Evolutionary conservation across 1,139 yeast species (phyloP).

Genomic region (Kodamaea ohmeri): DNA sequence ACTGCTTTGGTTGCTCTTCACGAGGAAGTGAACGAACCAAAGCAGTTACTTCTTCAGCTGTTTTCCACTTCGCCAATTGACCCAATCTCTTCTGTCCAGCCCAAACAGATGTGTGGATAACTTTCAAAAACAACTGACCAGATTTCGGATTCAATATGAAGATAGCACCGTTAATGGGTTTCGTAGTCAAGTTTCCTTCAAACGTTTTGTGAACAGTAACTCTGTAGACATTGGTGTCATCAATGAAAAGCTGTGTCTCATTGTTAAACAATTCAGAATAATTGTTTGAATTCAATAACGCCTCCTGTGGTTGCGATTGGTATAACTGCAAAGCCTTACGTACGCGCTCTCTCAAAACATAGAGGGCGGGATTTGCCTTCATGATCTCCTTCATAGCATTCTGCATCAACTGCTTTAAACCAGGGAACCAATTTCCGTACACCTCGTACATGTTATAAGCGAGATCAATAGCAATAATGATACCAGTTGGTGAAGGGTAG

Average conservation of each 20-base stretch:
- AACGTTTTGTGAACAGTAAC: conserved; percentile 91
- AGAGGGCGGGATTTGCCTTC: conserved; percentile 93
- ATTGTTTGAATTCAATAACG: conserved; percentile 83
- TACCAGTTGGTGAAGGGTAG: conserved; percentile 93
- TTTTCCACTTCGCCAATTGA: conserved; percentile 95
- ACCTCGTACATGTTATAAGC: conserved; percentile 97
- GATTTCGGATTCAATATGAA: conserved; percentile 86
- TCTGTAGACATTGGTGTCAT: conserved; percentile 90
- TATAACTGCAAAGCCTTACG: conserved; percentile 91
- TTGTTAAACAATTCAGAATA: conserved; percentile 86
- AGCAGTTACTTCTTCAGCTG: conserved; percentile 97
- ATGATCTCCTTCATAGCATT: conserved; percentile 91
- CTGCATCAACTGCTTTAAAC: conserved; percentile 83
- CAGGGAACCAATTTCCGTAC: conserved; percentile 97
- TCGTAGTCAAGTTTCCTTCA: conserved; percentile 91
- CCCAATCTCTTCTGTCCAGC: conserved; percentile 95
- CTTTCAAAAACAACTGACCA: conserved; percentile 83
- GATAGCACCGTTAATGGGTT: conserved; percentile 91
- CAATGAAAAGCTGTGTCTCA: conserved; percentile 81
- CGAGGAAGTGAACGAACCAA: conserved; percentile 81
- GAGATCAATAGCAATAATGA: conserved; percentile 84
- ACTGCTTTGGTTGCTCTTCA: conserved; percentile 93
- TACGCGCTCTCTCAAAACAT: conserved; percentile 88
- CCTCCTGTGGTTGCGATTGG: conserved; percentile 92
- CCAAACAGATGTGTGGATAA: conserved; percentile 95